Base-by-base conservation (phyloP, 495 filamentous ascomycete genomes). In the Poronia punctata region DNA sequence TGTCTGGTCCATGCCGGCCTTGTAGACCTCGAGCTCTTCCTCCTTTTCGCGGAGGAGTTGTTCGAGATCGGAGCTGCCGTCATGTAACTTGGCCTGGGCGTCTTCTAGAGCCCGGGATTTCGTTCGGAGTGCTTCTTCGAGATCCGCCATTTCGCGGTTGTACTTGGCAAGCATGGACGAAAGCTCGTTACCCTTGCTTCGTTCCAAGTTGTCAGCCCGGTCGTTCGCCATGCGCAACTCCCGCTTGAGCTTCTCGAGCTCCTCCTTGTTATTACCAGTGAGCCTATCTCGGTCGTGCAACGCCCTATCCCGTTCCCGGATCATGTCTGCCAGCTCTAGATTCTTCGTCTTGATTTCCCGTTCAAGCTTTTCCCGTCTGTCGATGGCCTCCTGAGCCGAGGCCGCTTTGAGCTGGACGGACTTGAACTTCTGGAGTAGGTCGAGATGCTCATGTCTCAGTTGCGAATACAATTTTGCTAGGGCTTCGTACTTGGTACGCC, bases 311-410 rank as follows among this genome's bases (percentile, higher is more conserved):
- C 92, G 74, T 62, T 98, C 92, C 4, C 92, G 79, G 43, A 98
- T 98, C 92, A 98, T 96, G 60, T 97, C 90, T 35, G 92, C 92
- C 29, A 98, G 69, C 64, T 98, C 93, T 12, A 97, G 71, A 58
- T 97, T 98, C 78, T 96, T 98, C 16, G 88, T 94, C 73, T 98
- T 98, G 56, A 97, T 83, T 63, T 98, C 92, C 7, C 90, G 80
- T 65, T 96, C 86, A 42, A 98, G 74, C 67, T 90, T 95, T 65
- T 98, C 93, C 15, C 90, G 80, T 40, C 76, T 80, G 16, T 97
- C 93, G 48, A 97, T 95, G 3, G 93, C 90, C 61, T 97, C 93
- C 60, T 96, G 89, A 0, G 92, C 93, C 3, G 90, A 96, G 2
- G 88, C 86, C 4, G 92, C 92, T 64, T 96, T 96, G 41, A 95